Evolutionary conservation across 768 basidiomycete species (phyloP), one percentile per base, ranked within the genome.

Genomic region (Lentinus brumalis): DNA sequence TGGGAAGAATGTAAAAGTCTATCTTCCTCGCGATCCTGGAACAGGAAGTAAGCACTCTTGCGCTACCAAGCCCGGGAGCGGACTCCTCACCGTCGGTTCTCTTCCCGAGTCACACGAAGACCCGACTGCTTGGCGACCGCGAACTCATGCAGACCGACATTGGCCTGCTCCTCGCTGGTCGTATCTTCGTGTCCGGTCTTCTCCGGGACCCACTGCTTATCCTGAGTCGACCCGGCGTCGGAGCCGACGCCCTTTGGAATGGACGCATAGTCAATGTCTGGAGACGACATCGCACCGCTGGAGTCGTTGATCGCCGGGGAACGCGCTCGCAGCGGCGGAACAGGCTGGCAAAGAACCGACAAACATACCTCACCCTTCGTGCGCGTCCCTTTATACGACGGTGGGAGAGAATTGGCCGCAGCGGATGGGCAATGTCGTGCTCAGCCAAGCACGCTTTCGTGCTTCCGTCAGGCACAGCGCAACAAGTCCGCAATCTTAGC

Each of bases 1-100:
- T 67, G 12, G 71, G 71, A 6, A 75, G 59, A 39, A 75, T 72
- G 26, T 62, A 66, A 7, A 59, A 32, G 62, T 73, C 72, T 42
- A 74, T 71, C 66, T 70, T 72, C 57, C 57, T 51, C 31, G 61
- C 61, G 40, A 66, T 66, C 52, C 61, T 66, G 40, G 6, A 4
- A n/a, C 26, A 31, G 14, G 26, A 31, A 15, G 31, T 32, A n/a
- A 39, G 7, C 40, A 12, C 30, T n/a, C 16, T 15, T 55, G n/a
- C n/a, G n/a, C n/a, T n/a, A n/a, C 26, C 31, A 38, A 15, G 31
- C 29, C 31, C 11, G 14, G 10, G 1, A 18, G 10, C 16, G 15
- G 26, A 41, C 4, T 15, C 9, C 53, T 12, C 49, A 56, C 60
- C 53, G 21, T 30, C 50, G 47, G 32, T 52, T 66, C 50, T 66